Evolutionary conservation across 805 yeast genomes (phyloP).

Genomic region (Metschnikowia colocasiae): DNA sequence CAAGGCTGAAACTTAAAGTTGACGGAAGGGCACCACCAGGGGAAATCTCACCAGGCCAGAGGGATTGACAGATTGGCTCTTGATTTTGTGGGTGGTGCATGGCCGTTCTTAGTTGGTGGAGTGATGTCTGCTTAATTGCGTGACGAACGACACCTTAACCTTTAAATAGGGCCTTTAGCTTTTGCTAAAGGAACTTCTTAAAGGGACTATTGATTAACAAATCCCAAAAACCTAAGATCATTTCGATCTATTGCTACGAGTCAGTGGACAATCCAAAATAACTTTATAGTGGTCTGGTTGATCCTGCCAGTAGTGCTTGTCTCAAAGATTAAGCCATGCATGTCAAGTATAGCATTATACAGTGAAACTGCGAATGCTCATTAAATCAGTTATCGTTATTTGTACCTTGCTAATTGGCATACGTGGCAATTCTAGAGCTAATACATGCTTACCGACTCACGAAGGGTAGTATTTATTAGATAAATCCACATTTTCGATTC

Average conservation of each 20-base stretch:
- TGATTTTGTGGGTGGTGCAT: no score
- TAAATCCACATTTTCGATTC: no score
- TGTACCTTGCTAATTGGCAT: not conserved
- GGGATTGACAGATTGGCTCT: slow-evolving; percentile 17
- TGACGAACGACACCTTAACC: slow-evolving; percentile 47
- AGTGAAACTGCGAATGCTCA: no score
- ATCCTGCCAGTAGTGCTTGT: no score
- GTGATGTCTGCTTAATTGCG: slow-evolving; percentile 49
- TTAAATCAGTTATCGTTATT: not conserved
- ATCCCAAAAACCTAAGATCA: no score
- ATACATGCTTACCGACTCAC: not conserved
- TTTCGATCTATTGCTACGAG: no score
- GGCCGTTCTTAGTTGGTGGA: slow-evolving; percentile 30
- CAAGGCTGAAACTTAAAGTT: not conserved
- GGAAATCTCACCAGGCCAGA: slow-evolving; percentile 1
- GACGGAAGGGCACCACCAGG: slow-evolving; percentile 4
- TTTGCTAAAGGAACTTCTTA: slow-evolving; percentile 24
- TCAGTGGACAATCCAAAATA: no score
- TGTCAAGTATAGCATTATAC: no score
- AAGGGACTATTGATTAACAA: slow-evolving; percentile 29
- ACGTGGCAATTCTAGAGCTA: not conserved
- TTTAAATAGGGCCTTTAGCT: slow-evolving; percentile 34
- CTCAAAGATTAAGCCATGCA: no score
- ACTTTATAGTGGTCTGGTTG: not conserved
- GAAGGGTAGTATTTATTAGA: not conserved